Evolutionary conservation across 352 stramenopile genomes (phyloP), one percentile per base, ranked within the genome.

Genomic region (Pythium angustatum): DNA sequence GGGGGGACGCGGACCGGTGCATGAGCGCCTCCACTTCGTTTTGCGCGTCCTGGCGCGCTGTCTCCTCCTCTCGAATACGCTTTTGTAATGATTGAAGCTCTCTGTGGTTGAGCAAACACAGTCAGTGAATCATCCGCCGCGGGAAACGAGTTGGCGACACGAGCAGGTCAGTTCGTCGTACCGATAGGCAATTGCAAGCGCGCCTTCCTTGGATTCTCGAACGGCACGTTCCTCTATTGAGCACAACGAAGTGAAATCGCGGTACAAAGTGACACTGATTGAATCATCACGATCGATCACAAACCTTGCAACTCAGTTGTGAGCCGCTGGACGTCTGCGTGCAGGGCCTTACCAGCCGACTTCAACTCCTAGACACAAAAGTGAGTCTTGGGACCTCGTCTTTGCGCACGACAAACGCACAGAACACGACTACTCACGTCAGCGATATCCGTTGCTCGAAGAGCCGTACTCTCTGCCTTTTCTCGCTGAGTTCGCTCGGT

Each of bases 401-500:
- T n/a, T n/a, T n/a, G n/a, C n/a, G n/a, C n/a, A n/a, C n/a, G n/a
- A n/a, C n/a, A n/a, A n/a, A n/a, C n/a, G n/a, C n/a, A n/a, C n/a
- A n/a, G n/a, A 36, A 58, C 1, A 44, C 40, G 38, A 28, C 21
- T 15, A 73, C 71, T 48, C 62, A 85, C 81, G 43, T 87, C 75
- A 21, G 73, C 53, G 7, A 75, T 69, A 12, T 69, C 33, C 0
- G 69, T 69, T 5, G 81, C 57, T n/a, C 71, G 73, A 9, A 79
- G 62, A 28, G 75, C 27, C 27, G 68, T 69, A 0, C 30, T 44
- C 24, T 88, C 81, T 0, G 73, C 66, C 55, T 83, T 83, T 51
- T 77, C 78, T 0, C 77, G 75, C 28, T 78, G 66, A 2, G 38
- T 38, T n/a, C 76, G 75, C 27, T 90, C 81, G 8, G 55, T 76